Base-by-base conservation (phyloP, 768 basidiomycete species). In the Lactarius hengduanensis region DNA sequence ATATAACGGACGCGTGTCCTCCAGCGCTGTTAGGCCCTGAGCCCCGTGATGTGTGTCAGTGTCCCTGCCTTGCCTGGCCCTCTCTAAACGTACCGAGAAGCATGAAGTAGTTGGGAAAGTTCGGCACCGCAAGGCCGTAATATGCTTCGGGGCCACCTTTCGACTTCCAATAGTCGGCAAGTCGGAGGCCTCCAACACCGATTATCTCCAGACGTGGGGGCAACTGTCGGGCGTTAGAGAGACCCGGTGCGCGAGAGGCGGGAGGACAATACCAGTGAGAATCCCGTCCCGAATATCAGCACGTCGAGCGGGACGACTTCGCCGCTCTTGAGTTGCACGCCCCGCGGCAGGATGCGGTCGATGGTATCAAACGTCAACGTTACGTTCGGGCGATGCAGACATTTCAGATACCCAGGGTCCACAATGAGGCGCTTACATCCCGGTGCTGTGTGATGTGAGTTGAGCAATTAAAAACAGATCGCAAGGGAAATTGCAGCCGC, bases 401-500 rank as follows among this genome's bases (percentile, higher is more conserved):
- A 76, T n/a, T 80, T 73, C 22, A 89, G 79, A 71, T 86, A 88
- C 20, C 80, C 80, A 3, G 84, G 82, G 71, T 90, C 85, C 62
- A 84, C 77, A 40, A 89, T 82, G 22, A 88, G 80, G 45, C 88
- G 80, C 74, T 87, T 88, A 72, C 86, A 88, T 26, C 87, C 87
- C 36, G 82, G 80, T 53, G 81, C 84, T 85, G 59, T 22, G 30
- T 8, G 43, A 20, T 40, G 36, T 32, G 22, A 15, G 34, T 28
- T 47, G 2, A 34, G 28, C 4, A 41, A 20, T n/a, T 4, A 38
- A 13, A 34, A 11, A 55, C 7, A 57, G 18, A 28, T 30, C 15
- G n/a, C 4, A 34, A 13, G 36, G 57, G 56, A 41, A 34, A 65
- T 2, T 38, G 11, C 30, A 20, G 67, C 73, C 82, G 53, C 72